Evolutionary conservation across 2,329 filamentous ascomycete genomes (phyloP).

Genomic region (Hypoxylon sp.): DNA sequence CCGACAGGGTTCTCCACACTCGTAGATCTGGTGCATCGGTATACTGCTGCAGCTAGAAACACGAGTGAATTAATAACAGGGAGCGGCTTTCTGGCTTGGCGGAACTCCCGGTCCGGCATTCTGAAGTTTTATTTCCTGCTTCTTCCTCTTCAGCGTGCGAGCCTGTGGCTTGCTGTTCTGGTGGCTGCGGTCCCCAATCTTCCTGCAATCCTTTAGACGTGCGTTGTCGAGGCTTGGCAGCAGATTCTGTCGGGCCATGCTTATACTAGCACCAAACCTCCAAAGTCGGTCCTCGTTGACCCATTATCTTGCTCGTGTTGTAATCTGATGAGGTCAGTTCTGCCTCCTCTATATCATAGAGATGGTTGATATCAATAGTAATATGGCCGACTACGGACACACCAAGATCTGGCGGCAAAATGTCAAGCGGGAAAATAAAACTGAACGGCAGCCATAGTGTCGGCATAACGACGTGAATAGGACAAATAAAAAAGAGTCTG

Average conservation of each 20-base stretch:
- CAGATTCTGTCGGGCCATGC: neutral
- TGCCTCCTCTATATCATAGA: neutral
- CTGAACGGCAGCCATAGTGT: slow-evolving; percentile 21
- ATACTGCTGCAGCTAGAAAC: slow-evolving; percentile 27
- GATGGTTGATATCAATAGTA: slow-evolving; percentile 24
- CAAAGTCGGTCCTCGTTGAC: neutral
- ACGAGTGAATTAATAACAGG: slow-evolving; percentile 33
- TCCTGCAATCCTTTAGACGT: neutral
- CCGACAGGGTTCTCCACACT: slow-evolving; percentile 51
- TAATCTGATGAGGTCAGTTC: slow-evolving; percentile 9
- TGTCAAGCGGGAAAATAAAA: slow-evolving; percentile 26
- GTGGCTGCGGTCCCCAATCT: neutral
- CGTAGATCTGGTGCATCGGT: slow-evolving; percentile 37
- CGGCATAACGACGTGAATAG: slow-evolving; percentile 16
- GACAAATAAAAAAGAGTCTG: neutral
- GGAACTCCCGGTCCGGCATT: slow-evolving; percentile 39
- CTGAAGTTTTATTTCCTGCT: slow-evolving; percentile 9
- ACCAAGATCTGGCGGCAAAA: slow-evolving; percentile 31
- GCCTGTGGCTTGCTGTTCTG: slow-evolving; percentile 15
- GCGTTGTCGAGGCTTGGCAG: neutral
- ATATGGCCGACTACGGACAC: slow-evolving; percentile 30
- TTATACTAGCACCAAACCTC: neutral
- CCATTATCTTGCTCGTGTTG: neutral
- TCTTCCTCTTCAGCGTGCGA: slow-evolving; percentile 3
- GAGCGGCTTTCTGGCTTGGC: slow-evolving; percentile 15